A percentile compares a stretch with the other conserved stretches of the same genome.
These are phyloP conservation scores for Xylariales sp. DNA, from an alignment of 2,329 filamentous ascomycete species.

Conservation along the genomic window DNA sequence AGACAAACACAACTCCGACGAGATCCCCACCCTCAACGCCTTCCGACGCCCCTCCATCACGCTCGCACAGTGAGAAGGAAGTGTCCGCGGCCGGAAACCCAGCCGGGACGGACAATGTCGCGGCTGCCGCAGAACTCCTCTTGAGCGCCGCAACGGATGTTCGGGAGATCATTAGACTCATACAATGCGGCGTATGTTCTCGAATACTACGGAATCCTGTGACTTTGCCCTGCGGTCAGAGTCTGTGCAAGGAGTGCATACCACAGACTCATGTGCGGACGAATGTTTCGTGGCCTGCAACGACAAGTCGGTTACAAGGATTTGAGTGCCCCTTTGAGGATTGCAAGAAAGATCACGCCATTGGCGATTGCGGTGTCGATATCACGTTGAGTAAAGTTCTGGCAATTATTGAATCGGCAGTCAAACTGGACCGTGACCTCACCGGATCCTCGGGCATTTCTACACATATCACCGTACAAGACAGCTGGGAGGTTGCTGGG, in stretches of 20 bases:
- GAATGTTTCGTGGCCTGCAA: constrained; percentile 74
- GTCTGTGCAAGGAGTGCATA: constrained; percentile 70
- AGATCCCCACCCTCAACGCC: constrained; percentile 17
- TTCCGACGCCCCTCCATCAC: constrained; percentile 14
- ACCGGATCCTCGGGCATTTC: constrained; percentile 31
- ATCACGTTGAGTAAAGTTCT: constrained; percentile 72
- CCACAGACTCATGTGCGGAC: constrained; percentile 60
- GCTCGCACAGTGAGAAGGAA: constrained; percentile 14
- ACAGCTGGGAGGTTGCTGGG: constrained; percentile 36
- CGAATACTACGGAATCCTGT: constrained; percentile 62
- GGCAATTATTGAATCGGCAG: constrained; percentile 50
- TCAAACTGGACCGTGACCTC: constrained; percentile 36
- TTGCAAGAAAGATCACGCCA: constrained; percentile 67
- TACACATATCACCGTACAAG: constrained; percentile 32
- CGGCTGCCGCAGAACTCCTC: constrained; percentile 17
- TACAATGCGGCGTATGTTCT: constrained; percentile 75
- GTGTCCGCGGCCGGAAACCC: constrained; percentile 14
- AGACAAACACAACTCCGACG: constrained; percentile 14
- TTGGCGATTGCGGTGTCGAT: constrained; percentile 72
- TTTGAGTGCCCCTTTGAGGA: constrained; percentile 68
- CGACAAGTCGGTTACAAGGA: constrained; percentile 60
- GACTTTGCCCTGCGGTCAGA: constrained; percentile 76
- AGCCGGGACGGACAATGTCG: constrained; percentile 15
- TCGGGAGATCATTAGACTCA: constrained; percentile 62
- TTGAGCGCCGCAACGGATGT: constrained; percentile 50